Evolutionary conservation across 2,329 filamentous ascomycete genomes (phyloP), one percentile per base, ranked within the genome.

Genomic region (Lecanicillium sp.): DNA sequence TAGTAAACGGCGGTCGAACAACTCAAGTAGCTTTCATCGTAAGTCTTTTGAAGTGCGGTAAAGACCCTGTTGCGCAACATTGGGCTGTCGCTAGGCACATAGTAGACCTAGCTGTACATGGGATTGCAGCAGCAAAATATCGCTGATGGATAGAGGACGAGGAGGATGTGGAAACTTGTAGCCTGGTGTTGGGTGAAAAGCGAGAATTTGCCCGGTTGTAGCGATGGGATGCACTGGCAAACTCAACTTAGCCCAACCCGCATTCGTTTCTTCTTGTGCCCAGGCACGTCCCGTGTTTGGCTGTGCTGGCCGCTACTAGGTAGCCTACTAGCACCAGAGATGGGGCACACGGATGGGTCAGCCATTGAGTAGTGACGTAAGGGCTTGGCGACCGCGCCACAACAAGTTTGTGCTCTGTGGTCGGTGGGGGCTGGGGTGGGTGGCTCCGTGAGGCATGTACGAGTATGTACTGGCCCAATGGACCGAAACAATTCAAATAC

Each of bases 1-100:
- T 95, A 95, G 65, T 95, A 95, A 38, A 95, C 85, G 29, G 90
- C 90, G 2, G 89, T 96, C 12, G 89, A 95, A 64, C 89, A 95
- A 56, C 83, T 88, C 51, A 95, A 67, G 64, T 95, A 95, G 62
- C 85, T 89, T 62, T 96, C 88, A 67, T 96, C 90, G 65, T 96
- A 96, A 40, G 88, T 94, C 74, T 95, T 95, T 67, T 96, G 90
- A 60, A 95, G 78, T 45, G 80, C 79, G 62, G 83, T 79, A 56
- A 80, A 72, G 45, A 61, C 62, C 54, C 63, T 71, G 56, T 63
- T 72, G 52, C 65, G 67, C 58, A 71, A 68, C 73, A 77, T 76
- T 49, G 54, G 64, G 60, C 47, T 47, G 41, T 41, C 40, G 29
- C 32, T 20, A 41, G 43, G 32, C 44, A 42, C 52, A 58, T 58